Evolutionary conservation across 2,329 filamentous ascomycete genomes (phyloP), one percentile per base, ranked within the genome.

Genomic region (Ceratocystis harringtonii): DNA sequence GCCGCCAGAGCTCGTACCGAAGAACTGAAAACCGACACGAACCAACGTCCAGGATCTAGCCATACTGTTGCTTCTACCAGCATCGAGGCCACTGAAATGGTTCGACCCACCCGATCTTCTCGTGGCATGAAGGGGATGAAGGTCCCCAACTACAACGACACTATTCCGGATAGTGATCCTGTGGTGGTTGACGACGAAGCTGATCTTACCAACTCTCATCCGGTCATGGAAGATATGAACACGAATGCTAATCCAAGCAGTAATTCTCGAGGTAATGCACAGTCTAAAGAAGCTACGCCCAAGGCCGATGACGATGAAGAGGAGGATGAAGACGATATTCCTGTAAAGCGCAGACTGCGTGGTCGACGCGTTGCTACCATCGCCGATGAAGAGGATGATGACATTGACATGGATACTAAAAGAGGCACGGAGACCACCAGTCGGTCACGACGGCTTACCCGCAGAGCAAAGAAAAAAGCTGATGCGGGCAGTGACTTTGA

Each of bases 401-500:
- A 79, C 28, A 10, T 52, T 22, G 78, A 81, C n/a, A 78, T 79
- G 64, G 44, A 41, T 48, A 28, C 44, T 32, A 61, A 64, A 32
- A 25, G 50, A 41, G 15, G 44, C 19, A 22, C 65, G 2, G 70
- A 72, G 32, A 69, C 68, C 12, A 73, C 70, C 5, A 68, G 71
- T 30, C 72, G 73, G 52, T 72, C 75, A 28, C 76, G 80, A 28
- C 80, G 81, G 5, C 72, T 82, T 58, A 83, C 76, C 12, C 78
- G 76, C 64, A 78, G 76, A 65, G 76, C 77, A 52, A 77, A 77
- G 68, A 78, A 78, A 5, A 71, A 75, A 1, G 78, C 81, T 65
- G 82, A 84, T 66, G 79, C 78, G 4, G 84, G 81, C 63, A 84
- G 82, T 69, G 82, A 85, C 69, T 85, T 84, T 69, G 82, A 85